Conservation (phyloP, 352 stramenopile genomes). For the Phytophthora pseudosyringae region DNA sequence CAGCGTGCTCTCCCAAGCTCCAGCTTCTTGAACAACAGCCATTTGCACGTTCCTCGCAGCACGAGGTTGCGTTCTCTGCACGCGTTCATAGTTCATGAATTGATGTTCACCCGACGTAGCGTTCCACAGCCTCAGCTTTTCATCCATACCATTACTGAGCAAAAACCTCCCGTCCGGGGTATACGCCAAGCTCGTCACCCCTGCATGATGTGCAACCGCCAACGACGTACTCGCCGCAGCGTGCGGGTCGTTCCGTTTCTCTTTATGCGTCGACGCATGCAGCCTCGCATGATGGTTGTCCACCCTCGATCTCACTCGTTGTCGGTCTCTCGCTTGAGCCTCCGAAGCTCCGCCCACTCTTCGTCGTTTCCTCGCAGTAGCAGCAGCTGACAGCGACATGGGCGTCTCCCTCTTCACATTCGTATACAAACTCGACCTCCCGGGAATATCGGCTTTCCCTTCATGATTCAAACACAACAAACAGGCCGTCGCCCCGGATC, state of each 20-base stretch:
- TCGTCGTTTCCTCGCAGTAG: slow-evolving; percentile 40
- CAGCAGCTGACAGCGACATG: slow-evolving; percentile 39
- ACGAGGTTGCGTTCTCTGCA: slow-evolving; percentile 36
- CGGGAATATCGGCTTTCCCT: slow-evolving; percentile 50
- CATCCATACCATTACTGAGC: slow-evolving; percentile 64
- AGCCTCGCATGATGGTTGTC: slow-evolving; percentile 23
- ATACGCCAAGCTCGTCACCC: slow-evolving; percentile 67
- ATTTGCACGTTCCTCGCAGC: slow-evolving; percentile 58
- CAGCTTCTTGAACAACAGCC: slow-evolving; percentile 63
- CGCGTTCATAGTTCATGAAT: slow-evolving; percentile 74
- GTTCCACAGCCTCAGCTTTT: slow-evolving; percentile 75
- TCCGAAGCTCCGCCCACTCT: slow-evolving; percentile 30
- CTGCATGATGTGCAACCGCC: slow-evolving; percentile 53
- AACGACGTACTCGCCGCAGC: slow-evolving; percentile 54
- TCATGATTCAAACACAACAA: slow-evolving; percentile 84
- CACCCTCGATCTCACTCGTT: slow-evolving; percentile 25
- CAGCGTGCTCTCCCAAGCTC: slow-evolving; percentile 52
- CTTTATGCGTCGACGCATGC: slow-evolving; percentile 5
- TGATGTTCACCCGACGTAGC: slow-evolving; percentile 59
- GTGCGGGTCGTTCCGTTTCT: slow-evolving; percentile 62
- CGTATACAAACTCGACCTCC: slow-evolving; percentile 59
- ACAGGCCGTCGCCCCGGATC: slow-evolving; percentile 83
- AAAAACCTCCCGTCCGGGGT: slow-evolving; percentile 71
- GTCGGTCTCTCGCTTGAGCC: slow-evolving; percentile 31
- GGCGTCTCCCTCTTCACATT: slow-evolving; percentile 49